Evolutionary conservation across 352 stramenopile species (phyloP), one percentile per base, ranked within the genome.

Genomic region (Sclerospora graminicola): DNA sequence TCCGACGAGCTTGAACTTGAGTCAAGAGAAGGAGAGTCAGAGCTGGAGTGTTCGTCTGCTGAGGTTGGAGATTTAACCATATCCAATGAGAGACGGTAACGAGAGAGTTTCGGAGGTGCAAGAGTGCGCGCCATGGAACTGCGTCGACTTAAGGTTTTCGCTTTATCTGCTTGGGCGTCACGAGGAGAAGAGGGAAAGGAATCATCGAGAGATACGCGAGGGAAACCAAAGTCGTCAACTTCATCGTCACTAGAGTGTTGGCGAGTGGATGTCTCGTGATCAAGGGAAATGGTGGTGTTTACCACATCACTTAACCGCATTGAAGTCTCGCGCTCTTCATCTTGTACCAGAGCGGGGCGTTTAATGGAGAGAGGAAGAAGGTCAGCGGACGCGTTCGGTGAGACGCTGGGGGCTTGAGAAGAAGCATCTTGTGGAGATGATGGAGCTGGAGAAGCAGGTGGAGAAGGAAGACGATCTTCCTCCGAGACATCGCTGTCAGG

Each of bases 1-100:
- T 78, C 66, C 9, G 54, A 64, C 0, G 57, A 66, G 21, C 58
- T 67, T n/a, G 57, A 67, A 33, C 58, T 68, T 6, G 66, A 73
- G 26, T 66, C 55, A 14, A 75, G 37, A 0, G 60, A 69, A 7
- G 49, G 43, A 38, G 69, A 76, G 39, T 76, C 58, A 0, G 63
- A 69, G 20, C 63, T 66, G 3, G 59, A 69, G 21, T 49, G 26
- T 23, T 66, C 66, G 2, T 45, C 9, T n/a, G 14, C 23, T 10
- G 58, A 59, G 13, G 60, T 40, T 0, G 52, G 60, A 2, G 59
- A 69, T 10, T 48, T 60, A 36, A 31, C 33, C 2, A 62, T 53
- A 13, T 58, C 59, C 40, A 68, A 57, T 23, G 62, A 60, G 26
- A 49, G 54, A 6, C 62, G 48, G 41, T 66, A 72, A 14, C 62